A percentile compares a stretch with the other conserved stretches of the same genome.
Conservation (phyloP, 176 grass and related monocot species). For the Guadua angustifolia region DNA sequence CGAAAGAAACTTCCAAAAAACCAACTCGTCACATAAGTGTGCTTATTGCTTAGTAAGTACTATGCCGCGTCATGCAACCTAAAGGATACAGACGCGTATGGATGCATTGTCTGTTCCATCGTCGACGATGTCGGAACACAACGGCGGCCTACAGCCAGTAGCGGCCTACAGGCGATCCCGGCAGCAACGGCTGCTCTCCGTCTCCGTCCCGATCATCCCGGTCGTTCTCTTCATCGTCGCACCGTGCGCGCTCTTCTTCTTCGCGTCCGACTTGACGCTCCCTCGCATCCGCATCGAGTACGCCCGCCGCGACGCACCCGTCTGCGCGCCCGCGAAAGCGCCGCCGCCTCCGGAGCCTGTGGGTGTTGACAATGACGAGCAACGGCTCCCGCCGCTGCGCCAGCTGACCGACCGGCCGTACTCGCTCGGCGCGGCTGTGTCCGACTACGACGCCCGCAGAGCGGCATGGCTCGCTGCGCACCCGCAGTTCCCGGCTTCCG, state of each 20-base stretch:
- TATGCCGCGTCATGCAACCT: not conserved
- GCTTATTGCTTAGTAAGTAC: no score
- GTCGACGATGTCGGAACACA: slow-evolving; percentile 24
- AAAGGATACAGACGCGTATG: not conserved
- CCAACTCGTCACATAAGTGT: no score
- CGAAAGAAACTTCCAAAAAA: no score
- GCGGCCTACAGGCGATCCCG: slow-evolving; percentile 15
- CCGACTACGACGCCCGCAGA: slow-evolving; percentile 63
- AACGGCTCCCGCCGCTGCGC: slow-evolving; percentile 38
- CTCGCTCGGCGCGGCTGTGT: slow-evolving; percentile 56
- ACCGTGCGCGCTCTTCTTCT: slow-evolving; percentile 43
- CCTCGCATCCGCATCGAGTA: slow-evolving; percentile 59
- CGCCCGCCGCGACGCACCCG: not conserved
- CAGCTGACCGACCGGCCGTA: slow-evolving; percentile 64
- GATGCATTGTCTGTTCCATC: not conserved
- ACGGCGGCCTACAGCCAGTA: not conserved
- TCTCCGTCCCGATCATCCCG: slow-evolving; percentile 10
- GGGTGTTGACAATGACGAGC: not conserved
- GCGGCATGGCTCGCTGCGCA: slow-evolving; percentile 60
- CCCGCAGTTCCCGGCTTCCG: slow-evolving; percentile 54
- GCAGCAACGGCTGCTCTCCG: not conserved
- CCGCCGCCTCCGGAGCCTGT: not conserved
- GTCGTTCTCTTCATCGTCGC: slow-evolving; percentile 38
- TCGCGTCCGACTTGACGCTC: slow-evolving; percentile 41
- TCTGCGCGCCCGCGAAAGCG: not conserved